Evolutionary conservation across 2,329 filamentous ascomycete genomes (phyloP).

Genomic region (Talaromyces sp.): DNA sequence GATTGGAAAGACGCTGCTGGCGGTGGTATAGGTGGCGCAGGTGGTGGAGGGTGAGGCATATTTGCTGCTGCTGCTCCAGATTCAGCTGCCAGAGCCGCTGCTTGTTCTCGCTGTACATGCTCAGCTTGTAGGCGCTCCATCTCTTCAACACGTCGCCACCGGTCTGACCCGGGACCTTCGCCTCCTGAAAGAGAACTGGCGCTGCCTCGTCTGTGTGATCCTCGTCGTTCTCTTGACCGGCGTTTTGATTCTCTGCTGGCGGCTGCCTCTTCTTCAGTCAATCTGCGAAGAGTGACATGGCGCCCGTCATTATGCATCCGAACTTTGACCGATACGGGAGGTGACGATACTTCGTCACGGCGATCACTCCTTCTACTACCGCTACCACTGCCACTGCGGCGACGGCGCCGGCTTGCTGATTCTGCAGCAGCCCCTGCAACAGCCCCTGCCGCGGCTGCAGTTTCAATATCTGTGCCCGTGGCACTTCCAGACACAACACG

Average conservation of each 20-base stretch:
- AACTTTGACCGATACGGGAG: constrained; percentile 60
- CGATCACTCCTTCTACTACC: constrained; percentile 26
- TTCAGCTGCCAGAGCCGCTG: constrained; percentile 26
- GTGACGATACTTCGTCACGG: constrained; percentile 46
- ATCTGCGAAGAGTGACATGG: constrained; percentile 56
- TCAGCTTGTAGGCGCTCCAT: constrained; percentile 45
- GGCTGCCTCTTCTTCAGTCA: constrained; percentile 59
- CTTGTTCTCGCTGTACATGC: constrained; percentile 37
- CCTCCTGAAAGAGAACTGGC: constrained; percentile 39
- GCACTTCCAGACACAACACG: constrained; percentile 15
- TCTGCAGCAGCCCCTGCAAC: constrained; percentile 27
- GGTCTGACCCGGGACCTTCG: constrained; percentile 33
- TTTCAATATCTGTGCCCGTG: constrained; percentile 23
- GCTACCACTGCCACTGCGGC: constrained; percentile 22
- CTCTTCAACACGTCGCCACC: constrained; percentile 48
- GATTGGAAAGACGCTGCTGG: constrained; percentile 19
- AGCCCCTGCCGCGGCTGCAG: constrained; percentile 29
- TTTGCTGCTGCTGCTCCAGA: constrained; percentile 21
- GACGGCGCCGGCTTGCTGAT: constrained; percentile 28
- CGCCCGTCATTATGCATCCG: constrained; percentile 61
- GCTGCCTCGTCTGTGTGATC: constrained; percentile 38
- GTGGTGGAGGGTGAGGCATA: constrained; percentile 2
- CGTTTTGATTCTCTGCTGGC: constrained; percentile 54
- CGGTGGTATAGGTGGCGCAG: constrained; percentile 13
- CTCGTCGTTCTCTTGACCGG: constrained; percentile 42